Evolutionary conservation across 306 rosid species (phyloP), one percentile per base, ranked within the genome.

Genomic region (Glycine tomentella): DNA sequence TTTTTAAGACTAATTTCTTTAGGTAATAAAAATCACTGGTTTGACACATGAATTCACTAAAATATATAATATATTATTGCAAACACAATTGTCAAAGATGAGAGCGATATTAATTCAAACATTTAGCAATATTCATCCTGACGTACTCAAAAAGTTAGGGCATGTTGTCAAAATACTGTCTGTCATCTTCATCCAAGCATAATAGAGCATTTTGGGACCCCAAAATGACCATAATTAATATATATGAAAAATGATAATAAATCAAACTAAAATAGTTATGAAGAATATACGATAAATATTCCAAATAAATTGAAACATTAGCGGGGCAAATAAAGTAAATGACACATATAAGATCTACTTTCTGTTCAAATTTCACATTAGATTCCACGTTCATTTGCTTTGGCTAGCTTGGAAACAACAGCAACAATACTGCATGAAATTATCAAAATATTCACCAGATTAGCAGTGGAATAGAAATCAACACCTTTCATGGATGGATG

Each of bases 401-500:
- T 78, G 34, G 2, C 31, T 2, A 25, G 31, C 80, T 72, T 4
- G 71, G 15, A 78, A 51, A 73, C 67, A 79, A 58, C 87, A 79
- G 87, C 87, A 84, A 67, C 83, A 84, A 20, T 79, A 84, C 87
- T 84, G 77, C 83, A 83, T 5, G 7, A 78, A 73, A 56, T 36
- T 8, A 55, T 16, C 38, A 52, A 3, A 57, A 71, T 9, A 44
- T 33, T 62, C 74, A 82, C 42, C 10, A 58, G 0, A 64, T 52
- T 56, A 74, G 80, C 45, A 9, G 12, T 8, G 74, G 9, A 49
- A 72, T 12, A 62, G 25, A 51, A 63, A 72, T 51, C 14, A 52
- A 17, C 70, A 44, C 75, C 11, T 53, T 14, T 6, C 66, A 79
- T 42, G 51, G 13, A 17, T 40, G 52, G 44, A 17, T 56, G n/a